Evolutionary conservation across 768 basidiomycete species (phyloP).

Genomic region (Lactifluus volemus): DNA sequence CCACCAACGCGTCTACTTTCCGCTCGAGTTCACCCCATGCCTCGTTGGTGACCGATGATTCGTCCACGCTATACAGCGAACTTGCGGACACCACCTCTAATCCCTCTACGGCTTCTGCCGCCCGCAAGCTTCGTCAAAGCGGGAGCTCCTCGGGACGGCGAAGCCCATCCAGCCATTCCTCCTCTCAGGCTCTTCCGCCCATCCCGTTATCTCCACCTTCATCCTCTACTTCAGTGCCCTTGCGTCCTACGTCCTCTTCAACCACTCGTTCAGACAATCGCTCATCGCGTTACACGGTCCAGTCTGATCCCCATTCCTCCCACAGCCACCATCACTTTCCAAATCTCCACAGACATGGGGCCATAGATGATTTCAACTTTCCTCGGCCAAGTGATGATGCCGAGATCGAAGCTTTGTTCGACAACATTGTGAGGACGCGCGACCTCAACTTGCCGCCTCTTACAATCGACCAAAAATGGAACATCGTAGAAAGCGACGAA

Average conservation of each 20-base stretch:
- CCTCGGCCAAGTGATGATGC: slow-evolving; percentile 67
- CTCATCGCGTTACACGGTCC: slow-evolving; percentile 53
- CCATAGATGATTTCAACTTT: slow-evolving; percentile 58
- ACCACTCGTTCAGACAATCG: slow-evolving; percentile 50
- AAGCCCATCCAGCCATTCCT: slow-evolving; percentile 46
- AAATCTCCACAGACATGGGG: slow-evolving; percentile 29
- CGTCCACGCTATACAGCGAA: slow-evolving; percentile 51
- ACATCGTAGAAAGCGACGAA: slow-evolving; percentile 76
- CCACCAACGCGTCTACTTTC: slow-evolving; percentile 26
- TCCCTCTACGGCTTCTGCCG: slow-evolving; percentile 27
- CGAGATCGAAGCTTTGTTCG: slow-evolving; percentile 75
- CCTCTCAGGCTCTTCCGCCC: slow-evolving; percentile 37
- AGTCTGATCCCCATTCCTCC: slow-evolving; percentile 43
- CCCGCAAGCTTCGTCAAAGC: slow-evolving; percentile 40
- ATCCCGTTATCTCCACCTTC: slow-evolving; percentile 19
- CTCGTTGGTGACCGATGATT: slow-evolving; percentile 47
- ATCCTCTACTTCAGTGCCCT: slow-evolving; percentile 19
- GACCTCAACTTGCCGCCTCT: slow-evolving; percentile 55
- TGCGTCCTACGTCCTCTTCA: slow-evolving; percentile 28
- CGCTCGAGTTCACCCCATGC: slow-evolving; percentile 45
- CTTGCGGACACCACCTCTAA: slow-evolving; percentile 32
- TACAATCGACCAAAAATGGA: slow-evolving; percentile 84
- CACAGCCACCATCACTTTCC: slow-evolving; percentile 40
- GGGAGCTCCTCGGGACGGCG: slow-evolving; percentile 36
- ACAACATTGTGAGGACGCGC: slow-evolving; percentile 63